These are phyloP conservation scores for Cyclotella choctawhatcheeana DNA, from an alignment of 108 stramenopile genomes.

Conservation along the genomic window DNA sequence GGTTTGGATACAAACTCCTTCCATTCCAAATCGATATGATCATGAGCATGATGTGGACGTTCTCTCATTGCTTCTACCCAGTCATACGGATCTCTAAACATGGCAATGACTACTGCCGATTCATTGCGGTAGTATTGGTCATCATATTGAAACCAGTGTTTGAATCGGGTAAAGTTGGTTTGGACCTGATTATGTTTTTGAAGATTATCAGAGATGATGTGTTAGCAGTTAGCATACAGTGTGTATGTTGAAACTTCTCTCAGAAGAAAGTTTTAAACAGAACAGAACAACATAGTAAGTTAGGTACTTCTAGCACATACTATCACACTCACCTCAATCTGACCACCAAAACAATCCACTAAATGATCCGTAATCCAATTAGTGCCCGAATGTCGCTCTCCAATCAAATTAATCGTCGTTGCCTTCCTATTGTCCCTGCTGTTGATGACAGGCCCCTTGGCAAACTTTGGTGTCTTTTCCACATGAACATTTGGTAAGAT, in stretches of 20 bases:
- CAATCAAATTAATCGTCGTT: conserved; percentile 38
- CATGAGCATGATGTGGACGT: conserved; percentile 40
- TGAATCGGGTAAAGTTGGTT: conserved; percentile 19
- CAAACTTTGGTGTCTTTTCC: background rate
- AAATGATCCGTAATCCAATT: conserved; percentile 56
- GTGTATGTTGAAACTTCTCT: background rate
- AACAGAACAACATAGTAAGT: too few species aligned
- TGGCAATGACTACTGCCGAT: conserved; percentile 42
- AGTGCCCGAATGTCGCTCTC: conserved; percentile 51
- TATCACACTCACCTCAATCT: background rate
- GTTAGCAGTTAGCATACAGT: background rate
- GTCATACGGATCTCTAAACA: conserved; percentile 49
- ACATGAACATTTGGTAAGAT: background rate
- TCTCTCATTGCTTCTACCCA: conserved; percentile 55
- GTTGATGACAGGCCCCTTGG: conserved; percentile 4
- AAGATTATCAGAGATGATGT: too few species aligned
- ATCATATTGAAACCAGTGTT: conserved; percentile 51
- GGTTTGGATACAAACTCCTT: conserved; percentile 48
- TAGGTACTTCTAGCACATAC: too few species aligned
- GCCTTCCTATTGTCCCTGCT: conserved; percentile 9
- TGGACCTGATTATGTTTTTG: background rate
- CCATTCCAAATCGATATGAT: conserved; percentile 38
- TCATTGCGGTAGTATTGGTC: conserved; percentile 15
- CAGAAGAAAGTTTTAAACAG: too few species aligned
- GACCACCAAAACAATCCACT: conserved; percentile 7